Base-by-base conservation (phyloP, 148 eudicot species). In the Gaultheria prostrata region DNA sequence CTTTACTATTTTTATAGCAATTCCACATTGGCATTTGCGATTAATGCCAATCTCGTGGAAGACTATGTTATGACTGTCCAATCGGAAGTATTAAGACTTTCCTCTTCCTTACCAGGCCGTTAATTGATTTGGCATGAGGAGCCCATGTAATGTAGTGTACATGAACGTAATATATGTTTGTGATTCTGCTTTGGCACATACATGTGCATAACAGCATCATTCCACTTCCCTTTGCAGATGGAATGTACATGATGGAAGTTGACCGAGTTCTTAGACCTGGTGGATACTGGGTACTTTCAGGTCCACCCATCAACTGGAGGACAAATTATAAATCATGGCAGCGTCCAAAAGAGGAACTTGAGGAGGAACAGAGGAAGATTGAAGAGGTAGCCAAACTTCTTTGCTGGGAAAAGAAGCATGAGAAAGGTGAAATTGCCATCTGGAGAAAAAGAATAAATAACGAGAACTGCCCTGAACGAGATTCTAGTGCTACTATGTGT, bases 201-300 rank as follows among this genome's bases (percentile, higher is more conserved):
- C 17, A 24, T n/a, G 82, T 13, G 3, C 69, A 18, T 80, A 12
- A 82, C 33, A 26, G 13, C 15, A 53, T 72, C 14, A 53, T 72
- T 82, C 51, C 5, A 72, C 49, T 82, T 51, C 49, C 76, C 56
- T 82, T 5, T 82, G 61, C 46, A 90, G 92, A 84, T 54, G 92
- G 92, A 83, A 86, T 83, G 30, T 89, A 90, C 84, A 89, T 90
- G 92, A 90, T 87, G 92, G 92, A 90, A 87, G 91, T 90, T 65
- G 92, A 90, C 84, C 88, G 92, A 79, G 90, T 90, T n/a, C 87
- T 90, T 30, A 87, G 90, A 85, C 92, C 92, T 6, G 92, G 92
- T 39, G 90, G 92, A 57, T 90, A 90, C 86, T 90, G 92, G 92
- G 76, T 90, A 73, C 90, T 90, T 28, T 90, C 92, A 7, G 92